Percentiles rank a stretch among this genome's conserved stretches.
These are phyloP conservation scores for Dictyostelium capitatum DNA, from an alignment of 78 protist genomes.

Conservation along the genomic window DNA sequence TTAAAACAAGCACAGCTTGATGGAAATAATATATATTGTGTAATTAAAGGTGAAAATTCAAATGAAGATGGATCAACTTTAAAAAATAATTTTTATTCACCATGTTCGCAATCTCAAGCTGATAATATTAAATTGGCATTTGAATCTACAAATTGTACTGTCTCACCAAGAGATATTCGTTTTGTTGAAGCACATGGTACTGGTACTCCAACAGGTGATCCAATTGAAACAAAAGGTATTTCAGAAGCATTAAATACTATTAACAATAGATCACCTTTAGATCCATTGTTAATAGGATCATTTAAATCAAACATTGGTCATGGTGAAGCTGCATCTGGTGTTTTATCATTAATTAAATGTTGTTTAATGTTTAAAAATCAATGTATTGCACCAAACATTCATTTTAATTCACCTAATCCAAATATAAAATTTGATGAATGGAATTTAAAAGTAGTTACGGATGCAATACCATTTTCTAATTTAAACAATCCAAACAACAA, in stretches of 20 bases:
- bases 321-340: constrained; percentile 41
- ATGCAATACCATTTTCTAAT: neutral
- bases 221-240: constrained; percentile 57
- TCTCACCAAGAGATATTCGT: constrained; percentile 19
- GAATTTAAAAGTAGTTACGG: constrained; percentile 51
- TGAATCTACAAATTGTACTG: too few relatives aligned
- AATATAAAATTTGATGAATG: constrained; percentile 40
- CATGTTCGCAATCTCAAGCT: neutral
- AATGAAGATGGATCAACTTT: constrained; percentile 79
- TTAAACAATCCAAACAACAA: neutral
- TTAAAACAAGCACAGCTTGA: neutral
- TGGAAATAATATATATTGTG: constrained; percentile 64
- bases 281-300: neutral
- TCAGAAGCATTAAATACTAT: constrained; percentile 28
- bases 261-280: neutral
- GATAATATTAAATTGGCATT: neutral
- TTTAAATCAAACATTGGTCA: constrained; percentile 48
- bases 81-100: neutral
- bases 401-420: constrained; percentile 71
- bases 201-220: constrained; percentile 84
- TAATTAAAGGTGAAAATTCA: constrained; percentile 29
- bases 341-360: constrained; percentile 16
- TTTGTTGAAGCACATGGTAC: constrained; percentile 55
- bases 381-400: constrained; percentile 40
- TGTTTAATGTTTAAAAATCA: constrained; percentile 56